A percentile compares a stretch with the other conserved stretches of the same genome.
phyloP scores from a whole-genome alignment of 176 grass and related monocot species.

The Guadua angustifolia region DNA sequence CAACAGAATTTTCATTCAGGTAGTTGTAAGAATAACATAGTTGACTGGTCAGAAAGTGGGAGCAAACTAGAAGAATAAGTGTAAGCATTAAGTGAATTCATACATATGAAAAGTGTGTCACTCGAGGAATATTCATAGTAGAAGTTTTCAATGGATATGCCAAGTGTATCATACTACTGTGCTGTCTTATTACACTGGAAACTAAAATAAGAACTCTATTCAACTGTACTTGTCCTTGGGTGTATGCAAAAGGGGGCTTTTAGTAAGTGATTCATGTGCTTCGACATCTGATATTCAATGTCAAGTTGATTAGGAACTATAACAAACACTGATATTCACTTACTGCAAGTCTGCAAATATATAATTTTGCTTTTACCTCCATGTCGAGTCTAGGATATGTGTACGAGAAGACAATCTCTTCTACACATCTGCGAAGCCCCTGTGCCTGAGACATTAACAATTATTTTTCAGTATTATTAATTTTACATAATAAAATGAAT shows the following conservation, averaged over 20 bases:
- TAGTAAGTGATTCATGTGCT: conserved; percentile 97
- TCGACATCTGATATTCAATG: conserved; percentile 69
- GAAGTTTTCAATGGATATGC: conserved; percentile 18
- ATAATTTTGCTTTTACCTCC: conserved; percentile 64
- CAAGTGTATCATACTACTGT: background rate
- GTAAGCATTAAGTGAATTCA: background rate
- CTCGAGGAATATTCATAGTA: background rate
- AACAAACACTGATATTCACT: conserved; percentile 11
- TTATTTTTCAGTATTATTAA: background rate
- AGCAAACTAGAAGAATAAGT: conserved; percentile 2
- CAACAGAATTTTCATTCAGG: background rate
- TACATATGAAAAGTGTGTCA: background rate
- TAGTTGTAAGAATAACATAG: background rate
- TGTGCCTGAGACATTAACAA: conserved; percentile 51
- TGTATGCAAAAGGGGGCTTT: conserved; percentile 97
- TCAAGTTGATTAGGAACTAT: conserved; percentile 15
- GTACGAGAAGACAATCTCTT: conserved; percentile 94
- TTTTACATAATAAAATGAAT: conserved; percentile 16
- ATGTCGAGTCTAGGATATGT: conserved; percentile 98
- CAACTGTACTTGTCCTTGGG: conserved; percentile 78
- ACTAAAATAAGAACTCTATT: background rate
- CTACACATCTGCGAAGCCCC: conserved; percentile 77
- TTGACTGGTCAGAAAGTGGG: background rate
- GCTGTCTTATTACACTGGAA: background rate
- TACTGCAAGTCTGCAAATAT: background rate